phyloP scores from a whole-genome alignment of 2,329 filamentous ascomycete genomes.

The Aulographum hederae region DNA sequence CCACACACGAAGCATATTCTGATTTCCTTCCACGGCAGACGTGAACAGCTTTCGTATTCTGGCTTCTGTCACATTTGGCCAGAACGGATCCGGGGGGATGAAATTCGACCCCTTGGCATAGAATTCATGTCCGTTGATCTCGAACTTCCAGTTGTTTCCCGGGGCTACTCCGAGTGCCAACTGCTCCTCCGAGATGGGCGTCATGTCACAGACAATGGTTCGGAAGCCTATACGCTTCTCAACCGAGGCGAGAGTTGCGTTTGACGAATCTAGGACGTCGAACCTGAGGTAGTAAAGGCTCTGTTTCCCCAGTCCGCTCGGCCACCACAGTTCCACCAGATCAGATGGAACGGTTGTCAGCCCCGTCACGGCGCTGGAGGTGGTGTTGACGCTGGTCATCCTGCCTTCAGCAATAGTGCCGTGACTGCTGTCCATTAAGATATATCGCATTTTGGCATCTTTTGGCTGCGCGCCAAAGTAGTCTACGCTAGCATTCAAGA shows the following conservation, averaged over 20 bases:
- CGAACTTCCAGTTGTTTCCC: constrained; percentile 44
- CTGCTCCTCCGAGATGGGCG: constrained; percentile 34
- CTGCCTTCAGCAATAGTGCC: constrained; percentile 18
- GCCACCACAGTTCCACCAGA: constrained; percentile 42
- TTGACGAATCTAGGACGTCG: constrained; percentile 18
- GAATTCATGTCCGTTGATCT: constrained; percentile 45
- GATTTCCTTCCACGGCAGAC: constrained; percentile 36
- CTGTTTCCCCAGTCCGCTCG: constrained; percentile 36
- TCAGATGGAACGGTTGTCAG: constrained; percentile 27
- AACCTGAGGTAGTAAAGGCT: constrained; percentile 38
- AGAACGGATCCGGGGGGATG: constrained; percentile 44
- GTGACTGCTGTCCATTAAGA: constrained; percentile 26
- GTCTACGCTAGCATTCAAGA: constrained; percentile 43
- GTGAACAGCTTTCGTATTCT: constrained; percentile 36
- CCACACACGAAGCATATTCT: constrained; percentile 49
- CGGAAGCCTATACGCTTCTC: constrained; percentile 41
- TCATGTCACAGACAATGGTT: constrained; percentile 41
- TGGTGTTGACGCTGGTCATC: constrained; percentile 22
- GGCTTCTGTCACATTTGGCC: constrained; percentile 36
- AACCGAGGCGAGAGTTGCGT: constrained; percentile 16
- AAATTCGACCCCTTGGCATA: constrained; percentile 48
- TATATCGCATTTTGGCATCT: constrained; percentile 26
- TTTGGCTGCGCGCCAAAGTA: constrained; percentile 30
- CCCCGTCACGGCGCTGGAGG: constrained; percentile 25
- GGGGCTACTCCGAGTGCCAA: constrained; percentile 34